Conservation (phyloP, 257 asterid genomes). For the Forsythia suspensa region DNA sequence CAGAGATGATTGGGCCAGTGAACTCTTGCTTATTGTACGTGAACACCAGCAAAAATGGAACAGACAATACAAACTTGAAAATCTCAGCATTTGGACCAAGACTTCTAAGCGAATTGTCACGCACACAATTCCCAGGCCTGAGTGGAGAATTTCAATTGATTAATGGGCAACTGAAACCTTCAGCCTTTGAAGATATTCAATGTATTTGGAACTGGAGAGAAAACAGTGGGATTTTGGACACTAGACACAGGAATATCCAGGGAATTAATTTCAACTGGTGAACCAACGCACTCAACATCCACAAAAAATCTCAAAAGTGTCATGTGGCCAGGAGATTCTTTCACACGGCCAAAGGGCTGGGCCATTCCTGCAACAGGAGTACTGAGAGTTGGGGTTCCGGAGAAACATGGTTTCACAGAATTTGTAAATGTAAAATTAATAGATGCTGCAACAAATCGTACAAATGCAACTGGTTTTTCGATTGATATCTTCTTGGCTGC, state of each 20-base stretch:
- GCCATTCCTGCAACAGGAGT: constrained; percentile 42
- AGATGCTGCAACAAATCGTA: constrained; percentile 27
- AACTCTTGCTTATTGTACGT: neutral
- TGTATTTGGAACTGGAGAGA: constrained; percentile 41
- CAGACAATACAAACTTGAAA: constrained; percentile 1
- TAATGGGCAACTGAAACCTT: constrained; percentile 42
- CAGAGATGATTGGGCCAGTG: constrained; percentile 23
- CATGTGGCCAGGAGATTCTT: constrained; percentile 61
- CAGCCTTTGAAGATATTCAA: constrained; percentile 50
- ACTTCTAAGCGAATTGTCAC: constrained; percentile 23
- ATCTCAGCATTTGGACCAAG: constrained; percentile 25
- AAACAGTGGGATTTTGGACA: constrained; percentile 57
- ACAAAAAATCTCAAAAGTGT: constrained; percentile 31
- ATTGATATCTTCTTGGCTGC: constrained; percentile 11
- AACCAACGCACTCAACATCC: neutral
- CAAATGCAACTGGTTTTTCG: constrained; percentile 8
- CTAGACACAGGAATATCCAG: constrained; percentile 39
- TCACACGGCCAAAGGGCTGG: constrained; percentile 50
- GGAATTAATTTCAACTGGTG: constrained; percentile 9
- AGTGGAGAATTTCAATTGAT: constrained; percentile 40
- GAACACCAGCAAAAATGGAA: constrained; percentile 3
- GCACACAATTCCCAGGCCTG: constrained; percentile 42
- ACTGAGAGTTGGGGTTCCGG: constrained; percentile 51
- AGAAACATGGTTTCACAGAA: constrained; percentile 44
- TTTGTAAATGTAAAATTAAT: constrained; percentile 32